Base-by-base conservation (phyloP, 2,329 filamentous ascomycete species). In the Aspergillus quadricinctus region DNA sequence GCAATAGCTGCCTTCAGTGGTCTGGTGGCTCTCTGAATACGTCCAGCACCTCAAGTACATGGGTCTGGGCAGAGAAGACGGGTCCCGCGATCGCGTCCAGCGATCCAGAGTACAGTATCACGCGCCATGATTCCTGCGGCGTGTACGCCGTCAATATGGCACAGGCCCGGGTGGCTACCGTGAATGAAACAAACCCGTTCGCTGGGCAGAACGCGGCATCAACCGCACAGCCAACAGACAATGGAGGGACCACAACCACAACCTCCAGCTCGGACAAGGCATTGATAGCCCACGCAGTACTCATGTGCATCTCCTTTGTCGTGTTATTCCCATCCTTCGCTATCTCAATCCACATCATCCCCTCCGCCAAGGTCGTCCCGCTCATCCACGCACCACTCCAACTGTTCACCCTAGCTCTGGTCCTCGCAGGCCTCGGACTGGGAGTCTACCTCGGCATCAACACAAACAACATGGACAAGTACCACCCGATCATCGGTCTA, bases 401-500 rank as follows among this genome's bases (percentile, higher is more conserved):
- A 61, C 53, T 78, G 2, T 67, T 82, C 48, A 76, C 77, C 2
- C 77, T 83, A 54, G 51, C 77, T 9, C 58, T 82, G 35, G 78
- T 74, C 54, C 75, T 81, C 52, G 75, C 73, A 0, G 82, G 77
- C 0, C 75, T 81, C 48, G 81, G 78, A 2, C 63, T 84, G 0
- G 83, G 83, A 4, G 68, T 84, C 45, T 77, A 77, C 28, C 66
- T 84, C 14, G 80, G 78, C 2, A 70, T 64, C 1, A 66, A 75
- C 14, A 60, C 76, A 23, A 60, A 64, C 11, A 53, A 76, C 55
- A 56, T 80, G 9, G 56, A 70, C 49, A 65, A 71, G 46, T 70
- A 78, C 48, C 82, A 85, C 59, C 73, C 79, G 1, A 75, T 83
- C 60, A 81, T 85, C 51, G 82, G 82, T n/a, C 75, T 81, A 6